Conservation (phyloP, 495 filamentous ascomycete species). For the Penicillium cosmopolitanum region DNA sequence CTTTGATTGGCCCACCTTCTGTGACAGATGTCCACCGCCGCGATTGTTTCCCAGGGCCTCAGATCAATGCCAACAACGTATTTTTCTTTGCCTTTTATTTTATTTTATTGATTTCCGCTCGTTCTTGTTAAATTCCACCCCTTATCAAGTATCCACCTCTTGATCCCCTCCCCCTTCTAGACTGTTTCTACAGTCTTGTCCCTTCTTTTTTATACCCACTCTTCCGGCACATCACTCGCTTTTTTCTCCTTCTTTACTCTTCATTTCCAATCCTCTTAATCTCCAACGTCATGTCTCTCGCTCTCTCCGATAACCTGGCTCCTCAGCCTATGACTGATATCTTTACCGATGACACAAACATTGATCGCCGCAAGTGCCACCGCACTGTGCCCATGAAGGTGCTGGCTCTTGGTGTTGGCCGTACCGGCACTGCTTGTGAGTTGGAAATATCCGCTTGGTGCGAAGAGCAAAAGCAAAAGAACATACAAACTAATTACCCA, state of each 20-base stretch:
- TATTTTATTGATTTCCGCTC: conserved; percentile 9
- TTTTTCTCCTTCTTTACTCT: conserved; percentile 9
- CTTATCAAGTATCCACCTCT: conserved; percentile 26
- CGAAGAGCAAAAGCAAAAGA: not conserved
- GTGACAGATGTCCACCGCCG: conserved; percentile 23
- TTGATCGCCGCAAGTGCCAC: conserved; percentile 64
- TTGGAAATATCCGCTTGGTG: conserved; percentile 6
- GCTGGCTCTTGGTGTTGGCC: conserved; percentile 61
- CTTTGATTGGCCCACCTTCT: conserved; percentile 25
- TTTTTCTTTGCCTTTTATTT: conserved; percentile 14
- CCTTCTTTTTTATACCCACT: conserved; percentile 28
- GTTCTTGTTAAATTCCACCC: conserved; percentile 2
- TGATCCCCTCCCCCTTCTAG: conserved; percentile 29
- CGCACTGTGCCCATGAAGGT: conserved; percentile 70
- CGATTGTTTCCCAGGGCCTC: conserved; percentile 17
- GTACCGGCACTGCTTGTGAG: conserved; percentile 71
- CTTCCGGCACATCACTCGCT: not conserved
- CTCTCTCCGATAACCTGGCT: conserved; percentile 48
- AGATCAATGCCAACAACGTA: conserved; percentile 9
- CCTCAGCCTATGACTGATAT: conserved; percentile 49
- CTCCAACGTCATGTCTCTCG: conserved; percentile 43
- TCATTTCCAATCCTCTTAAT: conserved; percentile 2
- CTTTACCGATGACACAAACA: conserved; percentile 61
- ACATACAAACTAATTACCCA: conserved; percentile 16
- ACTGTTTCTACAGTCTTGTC: conserved; percentile 34